phyloP scores from a whole-genome alignment of 306 rosid species.

The Cicer bijugum region DNA sequence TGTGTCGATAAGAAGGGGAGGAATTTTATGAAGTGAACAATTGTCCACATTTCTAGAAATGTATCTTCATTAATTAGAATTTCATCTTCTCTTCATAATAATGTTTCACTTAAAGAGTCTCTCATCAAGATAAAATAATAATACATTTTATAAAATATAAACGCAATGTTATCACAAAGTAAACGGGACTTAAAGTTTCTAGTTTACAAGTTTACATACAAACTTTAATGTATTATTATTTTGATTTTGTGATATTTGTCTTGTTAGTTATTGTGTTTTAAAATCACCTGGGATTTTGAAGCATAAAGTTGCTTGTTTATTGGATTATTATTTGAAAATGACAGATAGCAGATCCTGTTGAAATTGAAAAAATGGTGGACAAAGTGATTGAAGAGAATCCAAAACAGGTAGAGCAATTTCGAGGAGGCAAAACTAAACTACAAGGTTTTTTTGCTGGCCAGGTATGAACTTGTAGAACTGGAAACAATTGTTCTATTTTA shows the following conservation, averaged over 20 bases:
- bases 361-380: constrained; percentile 85
- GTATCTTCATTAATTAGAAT: no score
- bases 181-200: neutral
- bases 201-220: neutral
- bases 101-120: no score
- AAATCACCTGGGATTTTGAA: neutral
- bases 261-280: constrained; percentile 10
- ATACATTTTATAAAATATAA: no score
- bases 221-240: constrained; percentile 17
- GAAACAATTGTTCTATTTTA: constrained; percentile 10
- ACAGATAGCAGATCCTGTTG: constrained; percentile 82
- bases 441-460: constrained; percentile 93
- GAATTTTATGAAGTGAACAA: no score
- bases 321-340: constrained; percentile 36
- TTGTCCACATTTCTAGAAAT: no score
- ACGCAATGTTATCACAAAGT: no score
- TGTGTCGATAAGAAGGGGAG: no score
- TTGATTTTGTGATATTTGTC: constrained; percentile 19
- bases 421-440: constrained; percentile 82
- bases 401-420: constrained; percentile 84
- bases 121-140: no score
- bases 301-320: neutral
- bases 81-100: no score
- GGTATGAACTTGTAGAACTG: constrained; percentile 55
- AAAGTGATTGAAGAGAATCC: constrained; percentile 84